Evolutionary conservation across 768 basidiomycete genomes (phyloP), one percentile per base, ranked within the genome.

Genomic region (Grammothele lineata): DNA sequence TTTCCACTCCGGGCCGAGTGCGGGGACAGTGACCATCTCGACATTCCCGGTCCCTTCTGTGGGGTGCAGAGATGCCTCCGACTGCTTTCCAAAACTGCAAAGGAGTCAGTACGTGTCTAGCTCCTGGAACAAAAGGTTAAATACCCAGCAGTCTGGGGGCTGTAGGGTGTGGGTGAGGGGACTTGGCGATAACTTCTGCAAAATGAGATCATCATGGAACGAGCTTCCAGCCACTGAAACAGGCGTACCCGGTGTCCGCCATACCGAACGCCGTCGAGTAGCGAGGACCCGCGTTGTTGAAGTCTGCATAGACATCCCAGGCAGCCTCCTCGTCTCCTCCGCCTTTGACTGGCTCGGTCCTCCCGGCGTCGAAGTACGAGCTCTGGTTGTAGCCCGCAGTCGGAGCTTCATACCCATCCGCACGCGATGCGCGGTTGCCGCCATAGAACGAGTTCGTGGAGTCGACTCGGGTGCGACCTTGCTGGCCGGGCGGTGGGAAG

Each of bases 11-110:
- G 93, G 70, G 17, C 93, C 93, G 3, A 97, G 73, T 2, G 88
- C 88, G 3, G 93, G 93, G 0, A 96, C 91, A 1, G 93, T 95
- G 36, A 95, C 85, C 64, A 94, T 74, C 66, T 97, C 93, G 19
- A 92, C 87, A 3, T 78, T 80, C 9, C 71, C 71, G 4, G 57
- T 45, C 15, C 66, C 42, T 35, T 62, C 60, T 11, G 60, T 10
- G 71, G 70, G 22, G 24, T 33, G 30, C 0, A 48, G 41, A 1
- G 42, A 41, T 10, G 36, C 49, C 6, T 48, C 36, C 1, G 54
- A 49, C 0, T 35, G 53, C 50, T 35, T 59, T 48, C 41, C 59
- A 56, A 40, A 58, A 52, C 44, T 55, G 24, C 11, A 41, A 23
- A n/a, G 40, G 26, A 26, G 36, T 44, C 43, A 40, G 25, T 25